Evolutionary conservation across 306 rosid species (phyloP), one percentile per base, ranked within the genome.

Genomic region (Clitoria ternatea): DNA sequence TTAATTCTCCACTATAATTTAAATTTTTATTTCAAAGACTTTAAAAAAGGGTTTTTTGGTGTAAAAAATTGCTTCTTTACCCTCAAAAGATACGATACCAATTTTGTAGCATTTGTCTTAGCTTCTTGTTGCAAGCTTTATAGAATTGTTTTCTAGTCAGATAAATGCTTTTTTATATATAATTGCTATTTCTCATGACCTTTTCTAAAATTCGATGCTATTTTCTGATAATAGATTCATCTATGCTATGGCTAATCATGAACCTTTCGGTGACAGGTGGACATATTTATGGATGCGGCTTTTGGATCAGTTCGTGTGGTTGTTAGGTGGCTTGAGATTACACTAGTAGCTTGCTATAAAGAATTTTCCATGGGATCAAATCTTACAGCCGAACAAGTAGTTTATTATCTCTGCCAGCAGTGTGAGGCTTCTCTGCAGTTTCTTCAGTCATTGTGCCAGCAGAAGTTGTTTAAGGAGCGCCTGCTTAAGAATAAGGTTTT

Each of bases 401-500:
- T 87, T 69, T 86, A 81, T 77, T 90, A 65, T 84, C 82, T 90
- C 64, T 87, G 88, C 80, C 96, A 85, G 86, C 98, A 90, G 79
- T 90, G 97, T 78, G 98, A 94, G 75, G 97, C 95, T 74, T 94
- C 97, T 76, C 80, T 94, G 60, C 98, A 94, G 82, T 88, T 87
- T 90, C 94, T 94, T 76, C 97, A 84, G 76, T 83, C 82, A 26
- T 61, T 90, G 43, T 88, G 96, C 83, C 98, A 94, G 71, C 98
- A 90, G 61, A 90, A 85, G 54, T 49, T 78, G 72, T 94, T 90
- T 79, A 89, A 88, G 72, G 98, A 94, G 83, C 87, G 87, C 59
- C 85, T 94, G 53, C 85, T 94, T 67, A 90, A 77, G 79, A 89
- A 90, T 84, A 90, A 94, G 98, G 97, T n/a, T 94, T 61, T 74